Conservation (phyloP, 75 land plant genomes). For the Azolla pinnata region DNA sequence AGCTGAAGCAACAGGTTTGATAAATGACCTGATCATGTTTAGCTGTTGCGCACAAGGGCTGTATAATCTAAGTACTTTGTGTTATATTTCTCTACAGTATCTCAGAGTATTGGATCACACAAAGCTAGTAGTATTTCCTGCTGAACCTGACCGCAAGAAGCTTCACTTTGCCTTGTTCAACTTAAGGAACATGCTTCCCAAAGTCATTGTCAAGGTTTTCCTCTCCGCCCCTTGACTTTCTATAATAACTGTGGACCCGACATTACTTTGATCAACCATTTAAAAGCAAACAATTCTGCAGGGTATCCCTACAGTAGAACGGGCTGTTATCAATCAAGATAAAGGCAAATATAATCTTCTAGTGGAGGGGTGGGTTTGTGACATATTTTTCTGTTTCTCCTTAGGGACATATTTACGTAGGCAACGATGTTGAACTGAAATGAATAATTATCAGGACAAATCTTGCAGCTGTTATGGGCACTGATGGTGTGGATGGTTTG, state of each 20-base stretch:
- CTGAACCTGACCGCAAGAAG: constrained; percentile 42
- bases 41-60: not conserved
- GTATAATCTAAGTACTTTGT: not conserved
- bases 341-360: constrained; percentile 48
- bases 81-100: constrained; percentile 29
- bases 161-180: constrained; percentile 61
- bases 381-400: not conserved
- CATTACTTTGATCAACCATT: no score
- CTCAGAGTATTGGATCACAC: constrained; percentile 30
- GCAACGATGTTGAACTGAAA: no score
- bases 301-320: constrained; percentile 78
- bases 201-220: constrained; percentile 74
- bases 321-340: constrained; percentile 57
- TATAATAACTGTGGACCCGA: no score
- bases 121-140: constrained; percentile 51
- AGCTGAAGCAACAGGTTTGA: constrained; percentile 63
- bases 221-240: no score
- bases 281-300: no score
- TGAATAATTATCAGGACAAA: constrained; percentile 43
- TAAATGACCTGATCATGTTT: no score
- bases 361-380: constrained; percentile 70
- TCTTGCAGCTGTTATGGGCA: constrained; percentile 80
- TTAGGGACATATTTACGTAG: not conserved
- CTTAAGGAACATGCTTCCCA: constrained; percentile 47
- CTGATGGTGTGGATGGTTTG: constrained; percentile 58